A percentile compares a stretch with the other conserved stretches of the same genome.
Evolutionary conservation across 2,329 filamentous ascomycete genomes (phyloP).

Genomic region (Cytospora mali): DNA sequence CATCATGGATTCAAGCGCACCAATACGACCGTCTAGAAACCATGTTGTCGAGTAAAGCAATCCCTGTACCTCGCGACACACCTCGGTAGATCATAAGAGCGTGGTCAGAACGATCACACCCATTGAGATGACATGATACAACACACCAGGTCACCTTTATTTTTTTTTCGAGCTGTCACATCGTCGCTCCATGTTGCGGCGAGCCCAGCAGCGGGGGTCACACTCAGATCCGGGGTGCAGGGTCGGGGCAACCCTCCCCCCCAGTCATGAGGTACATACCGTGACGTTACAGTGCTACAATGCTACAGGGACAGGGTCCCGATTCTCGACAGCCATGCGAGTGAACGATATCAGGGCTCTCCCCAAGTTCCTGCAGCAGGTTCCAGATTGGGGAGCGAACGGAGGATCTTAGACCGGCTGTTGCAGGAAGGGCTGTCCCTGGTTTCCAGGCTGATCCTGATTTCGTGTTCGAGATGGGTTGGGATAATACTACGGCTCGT

Average conservation of each 20-base stretch:
- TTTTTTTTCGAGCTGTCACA: neutral
- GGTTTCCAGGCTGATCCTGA: neutral
- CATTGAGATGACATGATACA: too few relatives aligned
- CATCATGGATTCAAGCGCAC: neutral
- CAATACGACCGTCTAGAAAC: neutral
- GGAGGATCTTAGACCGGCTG: constrained; percentile 12
- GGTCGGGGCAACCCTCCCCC: constrained; percentile 1
- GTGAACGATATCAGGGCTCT: neutral
- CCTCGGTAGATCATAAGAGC: neutral
- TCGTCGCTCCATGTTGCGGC: neutral
- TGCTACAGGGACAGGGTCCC: neutral
- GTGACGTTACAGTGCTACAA: neutral
- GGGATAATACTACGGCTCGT: too few relatives aligned
- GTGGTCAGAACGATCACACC: neutral
- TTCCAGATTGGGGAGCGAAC: constrained; percentile 11
- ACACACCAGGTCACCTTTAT: neutral
- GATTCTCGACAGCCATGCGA: neutral
- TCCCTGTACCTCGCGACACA: neutral
- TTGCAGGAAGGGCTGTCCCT: neutral
- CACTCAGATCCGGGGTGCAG: neutral
- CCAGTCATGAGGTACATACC: neutral
- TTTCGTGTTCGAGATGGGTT: neutral
- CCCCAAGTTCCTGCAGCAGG: neutral
- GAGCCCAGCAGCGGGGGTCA: neutral
- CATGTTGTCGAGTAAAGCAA: neutral